Conservation (phyloP, 2,329 filamentous ascomycete genomes). For the Botrytis medusae region DNA sequence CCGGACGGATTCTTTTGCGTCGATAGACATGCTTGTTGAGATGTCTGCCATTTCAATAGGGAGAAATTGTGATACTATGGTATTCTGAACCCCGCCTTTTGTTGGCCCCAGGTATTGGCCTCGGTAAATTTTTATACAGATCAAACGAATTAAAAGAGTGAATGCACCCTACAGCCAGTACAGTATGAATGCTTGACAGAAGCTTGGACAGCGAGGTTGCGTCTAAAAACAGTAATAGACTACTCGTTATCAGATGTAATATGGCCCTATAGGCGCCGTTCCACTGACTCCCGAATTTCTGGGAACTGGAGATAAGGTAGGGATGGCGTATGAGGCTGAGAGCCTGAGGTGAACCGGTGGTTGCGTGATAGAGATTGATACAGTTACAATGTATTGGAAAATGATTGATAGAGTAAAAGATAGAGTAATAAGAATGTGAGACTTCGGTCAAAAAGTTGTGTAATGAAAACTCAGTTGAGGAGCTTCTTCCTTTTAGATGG, state of each 20-base stretch:
- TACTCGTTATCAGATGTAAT: conserved; percentile 20
- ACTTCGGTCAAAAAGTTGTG: conserved; percentile 22
- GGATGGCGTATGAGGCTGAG: conserved; percentile 23
- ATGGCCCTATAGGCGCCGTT: conserved; percentile 21
- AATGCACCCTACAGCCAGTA: conserved; percentile 6
- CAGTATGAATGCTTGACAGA: conserved; percentile 19
- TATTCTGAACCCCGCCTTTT: conserved; percentile 11
- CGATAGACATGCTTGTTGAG: conserved; percentile 60
- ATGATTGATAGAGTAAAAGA: conserved; percentile 20
- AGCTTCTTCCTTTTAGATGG: conserved; percentile 19
- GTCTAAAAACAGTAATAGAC: conserved; percentile 17
- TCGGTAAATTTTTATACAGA: conserved; percentile 16
- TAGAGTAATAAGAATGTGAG: conserved; percentile 24
- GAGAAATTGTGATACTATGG: conserved; percentile 2
- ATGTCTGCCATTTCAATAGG: conserved; percentile 22
- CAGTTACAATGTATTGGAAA: conserved; percentile 3
- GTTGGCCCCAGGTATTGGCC: conserved; percentile 18
- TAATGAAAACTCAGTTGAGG: conserved; percentile 25
- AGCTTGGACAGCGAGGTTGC: conserved; percentile 20
- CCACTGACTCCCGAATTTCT: conserved; percentile 9
- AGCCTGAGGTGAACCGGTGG: conserved; percentile 9
- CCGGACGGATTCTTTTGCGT: conserved; percentile 56
- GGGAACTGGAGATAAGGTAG: conserved; percentile 16
- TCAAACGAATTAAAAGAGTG: conserved; percentile 17
- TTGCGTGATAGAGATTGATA: conserved; percentile 12